These are phyloP conservation scores for Erodium moschatum DNA, from an alignment of 441 rosid genomes.

Conservation along the genomic window DNA sequence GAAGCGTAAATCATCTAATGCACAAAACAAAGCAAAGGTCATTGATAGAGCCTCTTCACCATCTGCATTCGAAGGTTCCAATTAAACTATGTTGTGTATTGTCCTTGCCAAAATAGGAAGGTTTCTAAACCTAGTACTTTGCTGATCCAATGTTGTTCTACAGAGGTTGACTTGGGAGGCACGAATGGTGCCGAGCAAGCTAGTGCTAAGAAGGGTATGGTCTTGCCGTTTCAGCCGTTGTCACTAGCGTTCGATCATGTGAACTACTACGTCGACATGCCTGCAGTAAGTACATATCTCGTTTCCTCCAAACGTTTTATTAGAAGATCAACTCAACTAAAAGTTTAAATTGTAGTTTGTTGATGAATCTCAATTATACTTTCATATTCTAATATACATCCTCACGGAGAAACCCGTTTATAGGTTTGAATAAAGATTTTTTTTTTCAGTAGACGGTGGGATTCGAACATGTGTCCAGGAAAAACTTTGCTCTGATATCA, in stretches of 20 bases:
- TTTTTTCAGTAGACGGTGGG: too few relatives aligned
- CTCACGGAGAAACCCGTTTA: too few relatives aligned
- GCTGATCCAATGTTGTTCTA: constrained; percentile 11
- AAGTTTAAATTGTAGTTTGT: too few relatives aligned
- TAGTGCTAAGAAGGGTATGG: constrained; percentile 51
- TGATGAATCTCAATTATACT: too few relatives aligned
- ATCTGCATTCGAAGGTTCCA: constrained; percentile 29
- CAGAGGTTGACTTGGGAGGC: constrained; percentile 39
- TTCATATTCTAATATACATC: too few relatives aligned
- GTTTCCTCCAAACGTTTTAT: too few relatives aligned
- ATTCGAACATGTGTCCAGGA: too few relatives aligned
- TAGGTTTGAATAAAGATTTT: too few relatives aligned
- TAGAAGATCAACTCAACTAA: too few relatives aligned
- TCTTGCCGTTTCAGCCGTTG: constrained; percentile 77
- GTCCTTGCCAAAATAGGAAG: neutral
- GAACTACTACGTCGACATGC: constrained; percentile 83
- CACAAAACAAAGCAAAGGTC: constrained; percentile 15
- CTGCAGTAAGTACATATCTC: constrained; percentile 37
- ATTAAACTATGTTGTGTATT: neutral
- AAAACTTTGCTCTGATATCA: too few relatives aligned
- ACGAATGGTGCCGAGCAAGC: constrained; percentile 24
- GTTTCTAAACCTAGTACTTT: neutral
- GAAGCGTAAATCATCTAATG: constrained; percentile 21
- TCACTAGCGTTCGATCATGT: constrained; percentile 70
- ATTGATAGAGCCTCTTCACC: constrained; percentile 23